Conservation (phyloP, 345 rosid genomes). For the Syzygium oleosum region DNA sequence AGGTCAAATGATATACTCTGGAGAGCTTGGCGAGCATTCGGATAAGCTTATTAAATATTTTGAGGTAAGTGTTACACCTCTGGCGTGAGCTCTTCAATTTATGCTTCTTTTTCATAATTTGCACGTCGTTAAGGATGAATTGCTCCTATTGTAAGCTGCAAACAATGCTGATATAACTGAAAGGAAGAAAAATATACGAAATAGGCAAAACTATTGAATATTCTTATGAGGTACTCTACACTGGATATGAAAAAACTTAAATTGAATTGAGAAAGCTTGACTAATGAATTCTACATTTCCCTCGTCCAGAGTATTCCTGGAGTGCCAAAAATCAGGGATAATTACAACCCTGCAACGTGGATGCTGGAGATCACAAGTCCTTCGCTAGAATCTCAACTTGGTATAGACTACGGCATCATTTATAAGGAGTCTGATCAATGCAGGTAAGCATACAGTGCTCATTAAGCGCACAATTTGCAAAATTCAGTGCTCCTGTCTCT, state of each 20-base stretch:
- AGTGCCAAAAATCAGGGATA: conserved; percentile 36
- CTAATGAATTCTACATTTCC: no score
- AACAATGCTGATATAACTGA: background rate
- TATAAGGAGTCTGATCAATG: conserved; percentile 28
- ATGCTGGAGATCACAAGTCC: conserved; percentile 47
- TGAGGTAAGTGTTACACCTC: conserved; percentile 23
- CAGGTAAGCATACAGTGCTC: conserved; percentile 13
- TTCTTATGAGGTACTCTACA: background rate
- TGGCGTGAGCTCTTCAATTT: background rate
- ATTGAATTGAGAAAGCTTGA: background rate
- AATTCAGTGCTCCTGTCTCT: background rate
- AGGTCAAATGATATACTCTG: conserved; percentile 40
- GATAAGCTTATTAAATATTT: conserved; percentile 42
- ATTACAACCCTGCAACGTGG: conserved; percentile 63
- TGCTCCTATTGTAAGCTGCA: background rate
- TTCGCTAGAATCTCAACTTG: conserved; percentile 26
- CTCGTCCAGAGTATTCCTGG: conserved; percentile 30
- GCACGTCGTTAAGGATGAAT: background rate
- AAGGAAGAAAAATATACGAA: no score
- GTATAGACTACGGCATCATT: conserved; percentile 27
- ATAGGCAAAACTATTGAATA: background rate
- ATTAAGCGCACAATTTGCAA: background rate
- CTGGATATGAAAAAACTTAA: background rate
- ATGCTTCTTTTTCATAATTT: background rate
- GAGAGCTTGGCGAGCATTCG: conserved; percentile 47